Base-by-base conservation (phyloP, 176 grass and related monocot species). In the Miscanthus lutarioriparius region DNA sequence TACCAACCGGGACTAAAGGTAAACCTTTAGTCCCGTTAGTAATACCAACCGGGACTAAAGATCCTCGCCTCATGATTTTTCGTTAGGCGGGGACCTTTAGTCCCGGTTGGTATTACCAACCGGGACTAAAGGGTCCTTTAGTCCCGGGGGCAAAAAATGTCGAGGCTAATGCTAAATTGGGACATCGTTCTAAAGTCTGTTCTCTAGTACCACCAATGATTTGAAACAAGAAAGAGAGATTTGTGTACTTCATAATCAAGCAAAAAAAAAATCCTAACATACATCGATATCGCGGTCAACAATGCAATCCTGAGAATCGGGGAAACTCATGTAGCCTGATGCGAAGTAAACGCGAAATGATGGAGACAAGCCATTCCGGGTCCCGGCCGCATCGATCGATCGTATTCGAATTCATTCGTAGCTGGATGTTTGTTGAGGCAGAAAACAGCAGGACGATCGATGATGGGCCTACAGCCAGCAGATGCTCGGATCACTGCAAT, bases 271-370 rank as follows among this genome's bases (percentile, higher is more conserved):
- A n/a, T 14, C 40, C 20, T 47, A 59, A 64, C 44, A 45, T 2
- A 35, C 4, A 35, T 33, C 20, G 35, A 26, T 19, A 1, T n/a
- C n/a, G 8, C 36, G 30, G 75, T 80, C 75, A 75, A 38, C 38
- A 88, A 2, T 47, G 25, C 27, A 67, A 65, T 88, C 43, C 14
- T 72, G 22, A 5, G n/a, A 10, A 11, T 1, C 17, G 11, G 3
- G 9, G 48, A 85, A 85, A 85, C 66, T 76, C 20, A 16, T 40
- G 64, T 35, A 43, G 35, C 22, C 38, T 13, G 75, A 79, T 7
- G 64, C 7, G 10, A 20, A 40, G 83, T 61, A 48, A 23, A 59
- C 59, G 70, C 27, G 17, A 80, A 79, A 47, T 70, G 77, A 85
- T 75, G 47, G 76, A 39, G 51, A 64, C 35, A 27, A 20, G 53